Evolutionary conservation across 2,329 filamentous ascomycete genomes (phyloP).

Genomic region (Didymella segeticola): DNA sequence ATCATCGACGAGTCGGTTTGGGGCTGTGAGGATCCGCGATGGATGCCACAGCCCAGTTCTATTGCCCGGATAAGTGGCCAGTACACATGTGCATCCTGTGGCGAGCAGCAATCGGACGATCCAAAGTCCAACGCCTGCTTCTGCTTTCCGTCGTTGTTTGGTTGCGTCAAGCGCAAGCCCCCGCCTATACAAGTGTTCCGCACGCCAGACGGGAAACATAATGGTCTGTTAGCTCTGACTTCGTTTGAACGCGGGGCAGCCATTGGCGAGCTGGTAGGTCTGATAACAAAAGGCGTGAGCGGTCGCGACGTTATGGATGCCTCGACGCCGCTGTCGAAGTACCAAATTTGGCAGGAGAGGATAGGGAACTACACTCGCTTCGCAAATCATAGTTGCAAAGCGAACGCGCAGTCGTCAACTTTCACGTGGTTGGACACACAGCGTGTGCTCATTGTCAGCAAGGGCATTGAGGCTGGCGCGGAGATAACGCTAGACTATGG

Average conservation of each 20-base stretch:
- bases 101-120: constrained; percentile 59
- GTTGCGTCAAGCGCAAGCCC: constrained; percentile 49
- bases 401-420: constrained; percentile 63
- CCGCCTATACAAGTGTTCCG: constrained; percentile 61
- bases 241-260: constrained; percentile 60
- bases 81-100: constrained; percentile 55
- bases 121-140: constrained; percentile 57
- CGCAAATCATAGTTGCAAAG: constrained; percentile 65
- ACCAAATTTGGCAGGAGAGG: constrained; percentile 65
- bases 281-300: constrained; percentile 60
- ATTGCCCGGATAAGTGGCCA: constrained; percentile 39
- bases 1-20: constrained; percentile 58
- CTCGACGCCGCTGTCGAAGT: constrained; percentile 59
- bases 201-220: constrained; percentile 61
- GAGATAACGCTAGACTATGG: constrained; percentile 67
- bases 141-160: constrained; percentile 63
- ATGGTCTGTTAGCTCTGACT: constrained; percentile 57
- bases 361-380: constrained; percentile 66
- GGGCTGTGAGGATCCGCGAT: constrained; percentile 59
- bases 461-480: constrained; percentile 59
- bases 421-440: constrained; percentile 65
- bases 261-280: constrained; percentile 63
- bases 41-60: constrained; percentile 36
- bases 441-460: constrained; percentile 62
- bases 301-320: constrained; percentile 63